Percentiles rank a stretch among this genome's conserved stretches.
These are phyloP conservation scores for Periconia sp. DNA, from an alignment of 2,329 filamentous ascomycete species.

Conservation along the genomic window DNA sequence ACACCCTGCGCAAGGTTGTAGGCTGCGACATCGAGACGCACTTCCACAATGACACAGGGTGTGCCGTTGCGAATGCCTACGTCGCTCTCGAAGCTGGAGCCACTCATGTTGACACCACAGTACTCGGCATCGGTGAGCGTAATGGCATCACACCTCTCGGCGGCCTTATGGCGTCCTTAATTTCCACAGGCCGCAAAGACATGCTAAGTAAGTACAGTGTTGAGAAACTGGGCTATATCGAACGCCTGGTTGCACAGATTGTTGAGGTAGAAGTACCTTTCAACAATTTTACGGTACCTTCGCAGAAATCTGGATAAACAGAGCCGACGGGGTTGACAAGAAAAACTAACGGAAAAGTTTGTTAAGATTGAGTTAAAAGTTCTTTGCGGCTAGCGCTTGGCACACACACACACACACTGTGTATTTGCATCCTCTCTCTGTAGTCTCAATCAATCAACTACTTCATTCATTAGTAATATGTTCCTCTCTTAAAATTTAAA, in stretches of 20 bases:
- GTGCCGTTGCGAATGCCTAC: conserved; percentile 77
- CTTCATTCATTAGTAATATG: too few relatives aligned
- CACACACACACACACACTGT: too few relatives aligned
- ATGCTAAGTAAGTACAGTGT: conserved; percentile 88
- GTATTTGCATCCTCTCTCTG: too few relatives aligned
- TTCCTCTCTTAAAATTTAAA: too few relatives aligned
- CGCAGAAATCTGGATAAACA: too few relatives aligned
- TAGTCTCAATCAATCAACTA: too few relatives aligned
- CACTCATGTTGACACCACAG: conserved; percentile 80
- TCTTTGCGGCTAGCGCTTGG: too few relatives aligned
- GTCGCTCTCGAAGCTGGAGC: conserved; percentile 88
- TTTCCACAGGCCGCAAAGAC: conserved; percentile 82
- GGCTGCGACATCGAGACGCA: conserved; percentile 71
- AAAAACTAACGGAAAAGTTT: too few relatives aligned
- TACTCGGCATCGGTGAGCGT: conserved; percentile 86
- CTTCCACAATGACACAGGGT: conserved; percentile 88
- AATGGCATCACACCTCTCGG: conserved; percentile 57
- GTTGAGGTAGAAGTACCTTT: conserved; percentile 86
- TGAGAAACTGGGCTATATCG: conserved; percentile 78
- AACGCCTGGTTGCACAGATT: conserved; percentile 81
- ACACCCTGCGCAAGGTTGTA: conserved; percentile 78
- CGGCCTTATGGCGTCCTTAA: conserved; percentile 68
- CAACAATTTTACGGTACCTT: too few relatives aligned
- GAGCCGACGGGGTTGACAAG: too few relatives aligned
- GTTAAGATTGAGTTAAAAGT: too few relatives aligned